Base-by-base conservation (phyloP, 306 rosid genomes). In the Urtica urens region DNA sequence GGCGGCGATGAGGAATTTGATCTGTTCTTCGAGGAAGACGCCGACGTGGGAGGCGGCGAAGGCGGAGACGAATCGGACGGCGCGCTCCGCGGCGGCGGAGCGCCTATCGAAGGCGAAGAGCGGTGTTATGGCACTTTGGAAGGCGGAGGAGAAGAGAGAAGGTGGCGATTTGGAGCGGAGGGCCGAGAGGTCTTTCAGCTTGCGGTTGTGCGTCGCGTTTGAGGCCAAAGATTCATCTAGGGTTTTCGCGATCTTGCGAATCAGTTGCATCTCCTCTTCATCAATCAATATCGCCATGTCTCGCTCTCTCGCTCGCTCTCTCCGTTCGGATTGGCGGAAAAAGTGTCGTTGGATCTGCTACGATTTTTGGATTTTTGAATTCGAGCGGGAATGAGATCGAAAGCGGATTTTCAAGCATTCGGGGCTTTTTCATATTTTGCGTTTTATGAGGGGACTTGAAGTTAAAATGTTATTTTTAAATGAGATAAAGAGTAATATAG, bases 121-220 rank as follows among this genome's bases (percentile, higher is more conserved):
- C 1, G 87, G 94, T 19, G 27, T 44, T 19, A 90, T 73, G 72
- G 76, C 38, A 72, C 68, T 64, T 67, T 74, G 72, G 56, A 90
- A 85, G 0, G 85, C 82, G 18, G 76, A 72, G 64, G 81, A 77
- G 83, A 90, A 42, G 34, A 41, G 26, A 2, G 57, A 51, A 0
- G 82, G 72, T 23, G 59, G 10, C 55, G 82, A 59, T 51, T 71
- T 75, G 42, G 81, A 75, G 47, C 76, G 84, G 45, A 85, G 76
- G 55, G 78, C 62, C 0, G 67, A 59, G 17, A 90, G 82, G 61
- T 90, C 95, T 74, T 81, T 90, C 68, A 75, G 86, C 65, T 85
- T 90, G 34, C 99, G 82, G 76, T 77, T 79, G 73, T 84, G 94
- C 6, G 63, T 77, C 23, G 94, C 99, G 64, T 58, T 72, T 1